Percentiles rank a stretch among this genome's conserved stretches.
Conservation (phyloP, 2,329 filamentous ascomycete genomes). For the Beauveria pseudobassiana region DNA sequence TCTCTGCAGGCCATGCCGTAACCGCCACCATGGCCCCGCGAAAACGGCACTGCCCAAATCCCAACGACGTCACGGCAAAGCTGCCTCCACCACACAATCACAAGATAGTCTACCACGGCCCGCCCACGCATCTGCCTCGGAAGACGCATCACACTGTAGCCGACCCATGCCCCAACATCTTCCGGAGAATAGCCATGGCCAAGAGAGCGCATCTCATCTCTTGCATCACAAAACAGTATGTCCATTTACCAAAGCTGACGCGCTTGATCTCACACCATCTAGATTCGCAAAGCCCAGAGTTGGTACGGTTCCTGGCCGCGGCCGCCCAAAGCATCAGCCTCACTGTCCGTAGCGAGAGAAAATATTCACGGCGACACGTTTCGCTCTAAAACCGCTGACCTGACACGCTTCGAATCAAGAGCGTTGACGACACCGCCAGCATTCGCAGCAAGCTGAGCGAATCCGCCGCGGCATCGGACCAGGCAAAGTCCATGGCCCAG, state of each 20-base stretch:
- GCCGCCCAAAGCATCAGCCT: slow-evolving; percentile 47
- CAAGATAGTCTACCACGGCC: slow-evolving; percentile 9
- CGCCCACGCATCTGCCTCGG: slow-evolving; percentile 14
- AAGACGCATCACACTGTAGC: slow-evolving; percentile 2
- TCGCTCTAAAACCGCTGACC: slow-evolving; percentile 38
- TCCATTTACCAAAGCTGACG: not conserved
- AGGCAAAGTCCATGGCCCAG: slow-evolving; percentile 11
- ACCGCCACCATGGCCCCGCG: slow-evolving; percentile 23
- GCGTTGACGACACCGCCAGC: slow-evolving; percentile 24
- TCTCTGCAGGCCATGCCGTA: not conserved
- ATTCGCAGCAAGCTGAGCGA: slow-evolving; percentile 19
- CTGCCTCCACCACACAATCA: slow-evolving; percentile 13
- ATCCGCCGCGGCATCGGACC: not conserved
- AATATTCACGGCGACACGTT: slow-evolving; percentile 51
- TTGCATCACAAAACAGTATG: slow-evolving; percentile 14
- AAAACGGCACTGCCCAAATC: slow-evolving; percentile 26
- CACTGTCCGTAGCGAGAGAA: slow-evolving; percentile 53
- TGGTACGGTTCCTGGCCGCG: slow-evolving; percentile 59
- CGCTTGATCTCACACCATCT: slow-evolving; percentile 8
- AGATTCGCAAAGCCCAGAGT: slow-evolving; percentile 47
- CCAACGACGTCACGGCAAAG: slow-evolving; percentile 17
- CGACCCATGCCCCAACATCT: slow-evolving; percentile 8
- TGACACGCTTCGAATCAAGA: slow-evolving; percentile 43
- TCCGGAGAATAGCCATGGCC: not conserved
- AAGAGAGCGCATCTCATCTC: not conserved